Percentiles rank a stretch among this genome's conserved stretches.
Evolutionary conservation across 2,329 filamentous ascomycete species (phyloP).

Genomic region (Neonectria hederae): DNA sequence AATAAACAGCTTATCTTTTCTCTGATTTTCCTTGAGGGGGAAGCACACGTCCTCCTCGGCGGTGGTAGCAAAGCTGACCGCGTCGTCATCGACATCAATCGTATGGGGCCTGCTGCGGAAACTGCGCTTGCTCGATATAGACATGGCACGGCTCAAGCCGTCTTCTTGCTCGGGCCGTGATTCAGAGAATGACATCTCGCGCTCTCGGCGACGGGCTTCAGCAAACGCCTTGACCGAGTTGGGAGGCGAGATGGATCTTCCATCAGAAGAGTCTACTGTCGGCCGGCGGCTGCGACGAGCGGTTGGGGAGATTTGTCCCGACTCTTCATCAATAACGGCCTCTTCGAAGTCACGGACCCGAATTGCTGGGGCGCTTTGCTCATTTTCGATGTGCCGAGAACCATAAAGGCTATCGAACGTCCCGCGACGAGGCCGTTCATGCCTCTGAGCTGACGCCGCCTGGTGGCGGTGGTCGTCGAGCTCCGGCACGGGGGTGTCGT

Average conservation of each 20-base stretch:
- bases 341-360: slow-evolving; percentile 85
- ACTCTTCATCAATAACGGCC: slow-evolving; percentile 79
- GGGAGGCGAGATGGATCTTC: slow-evolving; percentile 83
- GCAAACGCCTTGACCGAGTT: slow-evolving; percentile 99
- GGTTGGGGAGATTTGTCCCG: slow-evolving; percentile 59
- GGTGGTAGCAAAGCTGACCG: slow-evolving; percentile 69
- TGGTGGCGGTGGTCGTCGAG: slow-evolving; percentile 89
- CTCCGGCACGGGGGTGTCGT: slow-evolving; percentile 78
- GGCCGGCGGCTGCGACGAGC: slow-evolving; percentile 61
- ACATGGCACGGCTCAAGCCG: slow-evolving; percentile 74
- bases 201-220: slow-evolving; percentile 84
- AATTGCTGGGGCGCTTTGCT: slow-evolving; percentile 50
- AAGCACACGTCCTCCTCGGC: slow-evolving; percentile 92
- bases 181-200: slow-evolving; percentile 70
- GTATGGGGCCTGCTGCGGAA: slow-evolving; percentile 66
- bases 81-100: slow-evolving; percentile 70
- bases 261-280: slow-evolving; percentile 66
- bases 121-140: slow-evolving; percentile 72
- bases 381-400: slow-evolving; percentile 56
- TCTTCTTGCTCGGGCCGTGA: slow-evolving; percentile 52
- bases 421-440: slow-evolving; percentile 71
- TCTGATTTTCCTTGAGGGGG: slow-evolving; percentile 73
- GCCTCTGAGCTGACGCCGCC: slow-evolving; percentile 66
- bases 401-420: slow-evolving; percentile 78
- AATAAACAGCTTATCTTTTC: slow-evolving; percentile 79